Evolutionary conservation across 495 filamentous ascomycete genomes (phyloP).

Genomic region (Pseudevernia furfuracea): DNA sequence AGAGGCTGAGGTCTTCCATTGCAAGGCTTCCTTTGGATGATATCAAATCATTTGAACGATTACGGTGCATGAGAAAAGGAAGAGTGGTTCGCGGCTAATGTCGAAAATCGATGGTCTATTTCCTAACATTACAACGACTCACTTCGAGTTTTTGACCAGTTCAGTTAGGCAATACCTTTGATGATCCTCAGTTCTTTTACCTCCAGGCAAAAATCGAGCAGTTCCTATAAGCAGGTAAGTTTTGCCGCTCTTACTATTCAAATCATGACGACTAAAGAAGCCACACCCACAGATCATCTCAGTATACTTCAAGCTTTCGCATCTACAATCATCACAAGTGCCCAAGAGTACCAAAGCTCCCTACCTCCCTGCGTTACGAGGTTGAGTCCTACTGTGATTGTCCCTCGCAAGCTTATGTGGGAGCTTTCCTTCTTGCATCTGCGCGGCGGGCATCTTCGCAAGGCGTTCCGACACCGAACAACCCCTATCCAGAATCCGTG

Average conservation of each 20-base stretch:
- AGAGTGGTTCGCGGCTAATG: background rate
- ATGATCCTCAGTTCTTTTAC: background rate
- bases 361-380: background rate
- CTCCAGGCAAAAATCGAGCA: background rate
- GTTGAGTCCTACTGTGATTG: background rate
- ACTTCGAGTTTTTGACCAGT: background rate
- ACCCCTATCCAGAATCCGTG: background rate
- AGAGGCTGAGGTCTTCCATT: background rate
- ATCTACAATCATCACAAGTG: background rate
- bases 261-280: background rate
- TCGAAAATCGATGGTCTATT: background rate
- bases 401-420: background rate
- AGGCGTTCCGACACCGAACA: background rate
- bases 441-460: background rate
- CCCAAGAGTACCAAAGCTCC: too few species aligned
- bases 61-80: background rate
- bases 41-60: background rate
- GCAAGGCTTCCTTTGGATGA: too few species aligned
- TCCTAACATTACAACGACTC: background rate
- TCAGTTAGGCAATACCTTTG: background rate
- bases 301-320: background rate
- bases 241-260: background rate
- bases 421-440: background rate
- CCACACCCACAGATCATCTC: background rate
- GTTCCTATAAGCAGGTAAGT: background rate